phyloP scores from a whole-genome alignment of 768 basidiomycete species.

The Mrakia blollopis region DNA sequence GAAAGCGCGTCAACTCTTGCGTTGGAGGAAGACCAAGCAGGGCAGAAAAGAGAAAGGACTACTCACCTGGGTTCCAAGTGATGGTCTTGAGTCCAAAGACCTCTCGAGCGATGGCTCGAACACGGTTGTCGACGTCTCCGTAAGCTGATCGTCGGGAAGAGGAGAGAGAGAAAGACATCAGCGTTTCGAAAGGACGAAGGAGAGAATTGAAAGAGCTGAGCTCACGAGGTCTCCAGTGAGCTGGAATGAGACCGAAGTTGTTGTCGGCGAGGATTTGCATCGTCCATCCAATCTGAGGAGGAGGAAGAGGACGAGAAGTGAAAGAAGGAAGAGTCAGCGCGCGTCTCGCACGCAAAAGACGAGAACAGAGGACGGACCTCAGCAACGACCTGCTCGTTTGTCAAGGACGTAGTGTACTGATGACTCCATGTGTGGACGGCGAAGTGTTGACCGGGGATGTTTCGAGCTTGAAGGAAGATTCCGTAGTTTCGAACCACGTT shows the following conservation, averaged over 20 bases:
- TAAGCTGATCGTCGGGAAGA: background rate
- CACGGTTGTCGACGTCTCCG: slow-evolving; percentile 59
- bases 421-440: slow-evolving; percentile 29
- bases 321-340: background rate
- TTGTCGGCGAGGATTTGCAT: slow-evolving; percentile 70
- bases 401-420: slow-evolving; percentile 45
- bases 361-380: slow-evolving; percentile 42
- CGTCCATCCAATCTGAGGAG: slow-evolving; percentile 12
- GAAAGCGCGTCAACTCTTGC: background rate
- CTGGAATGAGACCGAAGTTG: slow-evolving; percentile 65
- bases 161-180: too few relatives aligned
- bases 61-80: slow-evolving; percentile 64
- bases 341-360: background rate
- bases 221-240: slow-evolving; percentile 56
- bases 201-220: background rate
- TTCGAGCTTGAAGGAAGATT: slow-evolving; percentile 10
- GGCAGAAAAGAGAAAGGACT: too few relatives aligned
- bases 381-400: slow-evolving; percentile 63
- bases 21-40: background rate
- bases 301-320: too few relatives aligned
- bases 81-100: slow-evolving; percentile 79
- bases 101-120: slow-evolving; percentile 75
- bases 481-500: slow-evolving; percentile 57
- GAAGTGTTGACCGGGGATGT: slow-evolving; percentile 7
- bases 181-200: background rate